phyloP scores from a whole-genome alignment of 2,329 filamentous ascomycete genomes.

The Magnaporthiopsis incrustans region DNA sequence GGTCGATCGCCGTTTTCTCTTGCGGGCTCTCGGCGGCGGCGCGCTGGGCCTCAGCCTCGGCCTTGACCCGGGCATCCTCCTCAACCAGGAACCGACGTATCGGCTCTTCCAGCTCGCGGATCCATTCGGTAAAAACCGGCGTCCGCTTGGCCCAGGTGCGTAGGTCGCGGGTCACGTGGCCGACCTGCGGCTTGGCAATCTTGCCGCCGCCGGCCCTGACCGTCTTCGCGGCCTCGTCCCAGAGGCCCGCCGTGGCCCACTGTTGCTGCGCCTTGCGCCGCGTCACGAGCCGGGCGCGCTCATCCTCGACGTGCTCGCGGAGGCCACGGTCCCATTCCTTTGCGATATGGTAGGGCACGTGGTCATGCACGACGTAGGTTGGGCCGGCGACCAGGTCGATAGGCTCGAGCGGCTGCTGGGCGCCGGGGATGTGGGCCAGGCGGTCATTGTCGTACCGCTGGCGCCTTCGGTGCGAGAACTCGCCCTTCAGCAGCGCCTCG shows the following conservation, averaged over 20 bases:
- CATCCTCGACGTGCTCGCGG: constrained; percentile 42
- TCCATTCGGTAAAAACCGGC: constrained; percentile 68
- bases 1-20: background rate
- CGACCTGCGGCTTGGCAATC: constrained; percentile 23
- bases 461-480: constrained; percentile 78
- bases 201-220: background rate
- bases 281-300: constrained; percentile 30
- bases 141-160: constrained; percentile 72
- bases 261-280: constrained; percentile 34
- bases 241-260: constrained; percentile 28
- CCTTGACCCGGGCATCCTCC: constrained; percentile 26
- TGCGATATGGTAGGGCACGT: constrained; percentile 79
- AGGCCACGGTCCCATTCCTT: constrained; percentile 67
- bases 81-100: constrained; percentile 68
- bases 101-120: constrained; percentile 78
- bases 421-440: constrained; percentile 79
- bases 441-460: constrained; percentile 95
- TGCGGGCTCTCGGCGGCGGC: constrained; percentile 10
- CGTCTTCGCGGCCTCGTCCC: constrained; percentile 18
- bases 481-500: constrained; percentile 76
- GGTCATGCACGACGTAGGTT: constrained; percentile 66
- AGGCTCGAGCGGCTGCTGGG: constrained; percentile 70
- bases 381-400: constrained; percentile 77
- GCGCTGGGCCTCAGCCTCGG: constrained; percentile 5
- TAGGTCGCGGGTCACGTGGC: constrained; percentile 69